Evolutionary conservation across 129 eudicot genomes (phyloP).

Genomic region (Lactuca sativa): DNA sequence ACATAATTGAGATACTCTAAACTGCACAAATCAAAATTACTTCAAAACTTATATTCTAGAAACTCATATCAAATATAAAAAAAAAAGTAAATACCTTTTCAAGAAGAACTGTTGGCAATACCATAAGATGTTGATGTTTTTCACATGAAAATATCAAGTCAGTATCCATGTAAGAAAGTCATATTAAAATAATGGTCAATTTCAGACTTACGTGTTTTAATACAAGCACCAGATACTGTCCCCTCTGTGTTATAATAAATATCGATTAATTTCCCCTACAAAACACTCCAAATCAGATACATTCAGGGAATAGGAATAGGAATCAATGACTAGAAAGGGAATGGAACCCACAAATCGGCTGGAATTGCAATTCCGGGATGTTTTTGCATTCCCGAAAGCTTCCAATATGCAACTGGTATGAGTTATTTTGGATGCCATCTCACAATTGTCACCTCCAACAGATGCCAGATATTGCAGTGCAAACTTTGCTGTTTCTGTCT

Average conservation of each 20-base stretch:
- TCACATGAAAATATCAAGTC: slow-evolving; percentile 35
- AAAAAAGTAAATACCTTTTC: slow-evolving; percentile 65
- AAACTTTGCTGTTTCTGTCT: slow-evolving; percentile 92
- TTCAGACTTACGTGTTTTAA: slow-evolving; percentile 75
- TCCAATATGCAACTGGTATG: slow-evolving; percentile 79
- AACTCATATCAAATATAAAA: slow-evolving; percentile 1
- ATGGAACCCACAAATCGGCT: slow-evolving; percentile 82
- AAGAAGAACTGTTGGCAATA: slow-evolving; percentile 61
- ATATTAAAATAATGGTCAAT: background rate
- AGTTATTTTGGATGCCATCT: slow-evolving; percentile 56
- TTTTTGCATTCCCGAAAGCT: slow-evolving; percentile 97
- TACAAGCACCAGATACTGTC: slow-evolving; percentile 66
- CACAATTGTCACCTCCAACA: slow-evolving; percentile 65
- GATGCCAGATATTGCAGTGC: slow-evolving; percentile 84
- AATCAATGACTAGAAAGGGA: slow-evolving; percentile 1
- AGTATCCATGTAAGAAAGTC: slow-evolving; percentile 23
- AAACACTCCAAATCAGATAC: slow-evolving; percentile 17
- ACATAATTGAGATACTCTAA: slow-evolving; percentile 86
- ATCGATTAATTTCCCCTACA: slow-evolving; percentile 91
- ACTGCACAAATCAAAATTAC: slow-evolving; percentile 43
- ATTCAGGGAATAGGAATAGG: slow-evolving; percentile 4
- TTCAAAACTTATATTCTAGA: background rate
- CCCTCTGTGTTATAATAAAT: slow-evolving; percentile 66
- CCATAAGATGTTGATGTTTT: slow-evolving; percentile 19
- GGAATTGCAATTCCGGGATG: slow-evolving; percentile 82